Evolutionary conservation across 495 filamentous ascomycete species (phyloP).

Genomic region (Tuber melanosporum): DNA sequence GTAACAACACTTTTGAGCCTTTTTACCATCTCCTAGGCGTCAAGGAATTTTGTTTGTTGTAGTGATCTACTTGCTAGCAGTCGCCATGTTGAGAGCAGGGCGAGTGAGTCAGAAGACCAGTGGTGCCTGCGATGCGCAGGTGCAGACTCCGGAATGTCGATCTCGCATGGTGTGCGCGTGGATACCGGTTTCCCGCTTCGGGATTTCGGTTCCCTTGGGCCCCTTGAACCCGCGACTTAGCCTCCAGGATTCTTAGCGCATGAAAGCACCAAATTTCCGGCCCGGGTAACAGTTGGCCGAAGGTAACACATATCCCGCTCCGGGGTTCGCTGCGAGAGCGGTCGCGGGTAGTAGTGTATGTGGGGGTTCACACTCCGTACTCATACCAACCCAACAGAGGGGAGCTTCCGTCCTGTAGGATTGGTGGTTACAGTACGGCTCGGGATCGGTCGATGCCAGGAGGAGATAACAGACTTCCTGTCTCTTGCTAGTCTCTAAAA

Average conservation of each 20-base stretch:
- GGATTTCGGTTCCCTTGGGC: background rate
- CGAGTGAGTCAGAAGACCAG: background rate
- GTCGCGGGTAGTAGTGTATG: background rate
- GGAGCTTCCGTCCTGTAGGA: background rate
- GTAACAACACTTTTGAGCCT: background rate
- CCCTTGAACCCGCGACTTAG: too few species aligned
- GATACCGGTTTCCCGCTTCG: background rate
- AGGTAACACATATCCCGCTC: background rate
- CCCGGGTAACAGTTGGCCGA: background rate
- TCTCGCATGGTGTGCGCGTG: background rate
- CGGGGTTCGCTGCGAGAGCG: background rate
- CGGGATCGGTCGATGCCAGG: background rate
- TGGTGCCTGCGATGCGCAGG: background rate
- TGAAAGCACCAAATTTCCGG: background rate
- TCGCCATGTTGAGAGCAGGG: too few species aligned
- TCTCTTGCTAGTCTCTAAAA: background rate
- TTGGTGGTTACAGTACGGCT: background rate
- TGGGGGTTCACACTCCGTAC: background rate
- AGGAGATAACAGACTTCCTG: background rate
- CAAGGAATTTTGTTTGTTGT: background rate
- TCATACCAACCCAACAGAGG: background rate
- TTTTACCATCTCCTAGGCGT: background rate
- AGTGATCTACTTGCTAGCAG: background rate
- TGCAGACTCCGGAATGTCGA: background rate
- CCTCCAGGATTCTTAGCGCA: background rate